Base-by-base conservation (phyloP, 306 rosid genomes). In the Malus orientalis region DNA sequence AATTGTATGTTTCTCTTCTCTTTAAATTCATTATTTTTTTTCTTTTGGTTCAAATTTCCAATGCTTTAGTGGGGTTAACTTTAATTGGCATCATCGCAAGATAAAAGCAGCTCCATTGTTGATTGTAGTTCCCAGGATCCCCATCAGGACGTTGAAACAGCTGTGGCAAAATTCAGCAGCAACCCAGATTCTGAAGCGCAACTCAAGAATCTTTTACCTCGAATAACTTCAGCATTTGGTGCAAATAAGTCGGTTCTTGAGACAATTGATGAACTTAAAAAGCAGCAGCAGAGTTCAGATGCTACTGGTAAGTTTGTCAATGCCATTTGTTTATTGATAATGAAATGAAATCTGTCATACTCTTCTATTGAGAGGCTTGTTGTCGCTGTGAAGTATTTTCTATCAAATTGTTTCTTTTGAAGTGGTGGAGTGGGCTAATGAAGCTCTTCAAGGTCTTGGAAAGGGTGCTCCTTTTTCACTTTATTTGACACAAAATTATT, bases 391-490 rank as follows among this genome's bases (percentile, higher is more conserved):
- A 60, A 65, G 59, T 61, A 69, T 14, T 74, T 45, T 57, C 59
- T 32, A 73, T 69, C 62, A 75, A 47, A 62, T 44, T 40, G 68
- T 68, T 51, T 78, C 68, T 68, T 74, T 69, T 85, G 55, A 84
- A 96, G 98, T 91, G 81, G 91, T 66, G 74, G 96, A 92, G 76
- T 96, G 97, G 98, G 99, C 99, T 33, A 84, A 85, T 75, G 99
- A 96, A 81, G 96, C 97, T 79, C 97, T 96, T 80, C 96, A 89
- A 84, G 96, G 97, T 74, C 84, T 96, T 44, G 90, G 85, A 71
- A 96, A 91, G 85, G 98, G 98, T 61, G 96, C 97, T 68, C 99
- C 99, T 10, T 96, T 96, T 89, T 92, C 99, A 27, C 98, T 92
- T 83, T 80, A 71, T 70, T 85, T 92, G 87, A 96, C 99, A 32